phyloP scores from a whole-genome alignment of 768 basidiomycete genomes.

The Rickenella mellea region DNA sequence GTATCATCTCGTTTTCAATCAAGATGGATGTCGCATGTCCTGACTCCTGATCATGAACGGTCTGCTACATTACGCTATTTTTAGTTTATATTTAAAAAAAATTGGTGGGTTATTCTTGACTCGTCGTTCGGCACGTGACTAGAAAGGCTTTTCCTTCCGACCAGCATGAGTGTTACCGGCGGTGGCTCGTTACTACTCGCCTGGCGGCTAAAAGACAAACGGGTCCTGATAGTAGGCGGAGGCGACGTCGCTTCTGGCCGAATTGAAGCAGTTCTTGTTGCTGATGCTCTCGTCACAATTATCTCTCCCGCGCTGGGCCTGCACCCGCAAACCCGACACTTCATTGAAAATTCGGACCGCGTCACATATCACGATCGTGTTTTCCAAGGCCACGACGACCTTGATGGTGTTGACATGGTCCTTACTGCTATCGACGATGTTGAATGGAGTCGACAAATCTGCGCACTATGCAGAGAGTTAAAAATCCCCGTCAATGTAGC shows the following conservation, averaged over 20 bases:
- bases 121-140: too few species aligned
- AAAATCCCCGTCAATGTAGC: constrained; percentile 91
- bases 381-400: constrained; percentile 57
- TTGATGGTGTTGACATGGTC: constrained; percentile 72
- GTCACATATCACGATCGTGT: constrained; percentile 66
- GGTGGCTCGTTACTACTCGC: constrained; percentile 83
- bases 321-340: constrained; percentile 43
- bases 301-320: constrained; percentile 65
- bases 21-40: too few species aligned
- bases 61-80: too few species aligned
- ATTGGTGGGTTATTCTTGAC: too few species aligned
- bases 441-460: constrained; percentile 62
- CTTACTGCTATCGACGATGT: constrained; percentile 89
- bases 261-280: constrained; percentile 73
- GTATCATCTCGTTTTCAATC: too few species aligned
- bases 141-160: too few species aligned
- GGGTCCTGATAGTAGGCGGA: constrained; percentile 87
- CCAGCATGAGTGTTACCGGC: too few species aligned
- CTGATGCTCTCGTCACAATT: constrained; percentile 72
- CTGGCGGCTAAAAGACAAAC: constrained; percentile 81
- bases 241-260: constrained; percentile 88
- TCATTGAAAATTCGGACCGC: constrained; percentile 39
- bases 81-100: too few species aligned
- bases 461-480: constrained; percentile 50
- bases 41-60: too few species aligned